Base-by-base conservation (phyloP, 352 stramenopile species). In the Pythium grandisporangium region DNA sequence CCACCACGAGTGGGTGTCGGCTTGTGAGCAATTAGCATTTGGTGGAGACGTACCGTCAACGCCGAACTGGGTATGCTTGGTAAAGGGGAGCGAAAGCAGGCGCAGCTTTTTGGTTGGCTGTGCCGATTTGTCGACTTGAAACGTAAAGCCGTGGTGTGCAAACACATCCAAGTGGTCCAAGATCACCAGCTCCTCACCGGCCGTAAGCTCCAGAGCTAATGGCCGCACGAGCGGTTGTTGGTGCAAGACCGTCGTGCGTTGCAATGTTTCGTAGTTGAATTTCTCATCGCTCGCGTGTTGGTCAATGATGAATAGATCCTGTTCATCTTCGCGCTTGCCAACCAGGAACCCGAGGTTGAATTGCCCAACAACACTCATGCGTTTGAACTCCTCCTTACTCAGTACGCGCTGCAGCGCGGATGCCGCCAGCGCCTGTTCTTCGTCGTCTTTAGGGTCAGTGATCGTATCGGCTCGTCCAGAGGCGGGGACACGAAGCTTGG, bases 291-390 rank as follows among this genome's bases (percentile, higher is more conserved):
- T 97, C 5, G 95, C 96, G 57, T 99, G 96, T 66, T 99, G 96
- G 65, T 99, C 96, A n/a, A 99, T 79, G 52, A 99, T 98, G 75
- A 96, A 99, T 14, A 99, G 55, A 45, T 98, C 84, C n/a, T n/a
- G n/a, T 8, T 32, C 27, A 40, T 87, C 67, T 40, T 88, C 81
- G 17, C 90, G 60, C 29, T 77, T 76, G 22, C 70, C 86, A 25
- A 99, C 90, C 33, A 99, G 97, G 53, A 99, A 99, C 3, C 95
- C 95, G 47, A 98, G 76, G 51, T 99, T 99, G 62, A 99, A 99
- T 45, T 99, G 95, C 3, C 96, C 94, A 34, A 98, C 61, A 16
- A 98, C 73, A 20, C 85, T 54, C 82, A 98, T 98, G 17, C 72
- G 61, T 23, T 57, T 53, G 58, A 99, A 98, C 54, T 98, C 86